Percentiles rank a stretch among this genome's conserved stretches.
Conservation (phyloP, 176 grass and related monocot species). For the Juncus effusus region DNA sequence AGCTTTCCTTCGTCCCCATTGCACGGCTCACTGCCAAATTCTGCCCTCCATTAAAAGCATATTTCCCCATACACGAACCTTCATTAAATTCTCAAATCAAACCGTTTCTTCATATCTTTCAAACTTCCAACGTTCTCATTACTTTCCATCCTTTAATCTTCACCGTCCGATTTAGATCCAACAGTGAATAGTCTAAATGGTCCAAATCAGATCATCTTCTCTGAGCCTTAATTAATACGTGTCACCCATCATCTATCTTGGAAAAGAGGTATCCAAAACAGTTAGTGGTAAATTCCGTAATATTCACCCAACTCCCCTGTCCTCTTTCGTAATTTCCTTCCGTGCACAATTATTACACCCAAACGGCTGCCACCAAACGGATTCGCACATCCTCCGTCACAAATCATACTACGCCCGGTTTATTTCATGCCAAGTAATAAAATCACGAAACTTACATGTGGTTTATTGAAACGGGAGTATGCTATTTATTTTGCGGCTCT, state of each 20-base stretch:
- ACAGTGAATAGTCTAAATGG: background rate
- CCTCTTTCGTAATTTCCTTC: background rate
- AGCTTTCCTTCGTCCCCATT: no score
- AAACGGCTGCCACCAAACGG: background rate
- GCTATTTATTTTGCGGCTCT: background rate
- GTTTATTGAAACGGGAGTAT: background rate
- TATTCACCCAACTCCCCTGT: background rate
- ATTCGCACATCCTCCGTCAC: background rate
- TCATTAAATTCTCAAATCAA: background rate
- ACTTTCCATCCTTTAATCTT: background rate
- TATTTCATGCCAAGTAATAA: background rate
- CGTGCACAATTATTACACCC: background rate
- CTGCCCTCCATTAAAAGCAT: background rate
- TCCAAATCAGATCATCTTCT: background rate
- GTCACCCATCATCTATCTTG: background rate
- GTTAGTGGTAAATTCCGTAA: constrained; percentile 21
- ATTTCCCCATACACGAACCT: background rate
- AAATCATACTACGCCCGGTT: background rate
- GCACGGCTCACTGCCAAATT: background rate
- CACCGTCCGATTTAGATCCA: background rate
- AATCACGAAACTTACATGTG: background rate
- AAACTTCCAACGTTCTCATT: background rate
- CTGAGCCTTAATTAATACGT: constrained; percentile 13
- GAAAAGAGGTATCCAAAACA: constrained; percentile 1
- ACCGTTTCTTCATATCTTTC: background rate